phyloP scores from a whole-genome alignment of 441 rosid species.

The Brassica balearica region DNA sequence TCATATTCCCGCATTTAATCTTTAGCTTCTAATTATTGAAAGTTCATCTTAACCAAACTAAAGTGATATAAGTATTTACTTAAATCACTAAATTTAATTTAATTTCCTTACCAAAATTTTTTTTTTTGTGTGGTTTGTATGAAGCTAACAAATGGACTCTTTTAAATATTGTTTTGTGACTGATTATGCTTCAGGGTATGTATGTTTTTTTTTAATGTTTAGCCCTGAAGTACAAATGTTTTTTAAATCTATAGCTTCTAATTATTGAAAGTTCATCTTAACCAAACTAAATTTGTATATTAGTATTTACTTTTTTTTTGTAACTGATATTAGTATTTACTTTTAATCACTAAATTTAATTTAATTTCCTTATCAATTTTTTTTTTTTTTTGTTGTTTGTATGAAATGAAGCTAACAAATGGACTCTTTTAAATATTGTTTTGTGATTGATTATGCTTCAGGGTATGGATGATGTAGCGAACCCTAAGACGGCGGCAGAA shows the following conservation, averaged over 20 bases:
- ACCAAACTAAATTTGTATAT: background rate
- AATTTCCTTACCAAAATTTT: too few relatives aligned
- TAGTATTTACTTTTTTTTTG: too few relatives aligned
- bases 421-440: background rate
- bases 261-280: background rate
- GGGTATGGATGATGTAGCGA: conserved; percentile 53
- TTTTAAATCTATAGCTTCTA: background rate
- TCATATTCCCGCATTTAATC: background rate
- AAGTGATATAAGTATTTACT: background rate
- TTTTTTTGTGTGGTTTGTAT: background rate
- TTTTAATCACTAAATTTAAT: too few relatives aligned
- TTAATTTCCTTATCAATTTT: too few relatives aligned
- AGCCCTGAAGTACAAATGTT: too few relatives aligned
- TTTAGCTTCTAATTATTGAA: background rate
- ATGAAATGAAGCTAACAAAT: background rate
- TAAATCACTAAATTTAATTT: too few relatives aligned
- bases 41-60: background rate
- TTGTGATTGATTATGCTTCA: conserved; percentile 35
- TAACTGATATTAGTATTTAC: too few relatives aligned
- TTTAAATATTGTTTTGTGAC: background rate
- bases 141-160: background rate
- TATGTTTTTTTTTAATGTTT: conserved; percentile 9
- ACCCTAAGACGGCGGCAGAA: conserved; percentile 1
- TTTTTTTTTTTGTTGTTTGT: background rate
- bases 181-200: conserved; percentile 53